These are phyloP conservation scores for Fraxinus pennsylvanica DNA, from an alignment of 257 asterid species.

Conservation along the genomic window DNA sequence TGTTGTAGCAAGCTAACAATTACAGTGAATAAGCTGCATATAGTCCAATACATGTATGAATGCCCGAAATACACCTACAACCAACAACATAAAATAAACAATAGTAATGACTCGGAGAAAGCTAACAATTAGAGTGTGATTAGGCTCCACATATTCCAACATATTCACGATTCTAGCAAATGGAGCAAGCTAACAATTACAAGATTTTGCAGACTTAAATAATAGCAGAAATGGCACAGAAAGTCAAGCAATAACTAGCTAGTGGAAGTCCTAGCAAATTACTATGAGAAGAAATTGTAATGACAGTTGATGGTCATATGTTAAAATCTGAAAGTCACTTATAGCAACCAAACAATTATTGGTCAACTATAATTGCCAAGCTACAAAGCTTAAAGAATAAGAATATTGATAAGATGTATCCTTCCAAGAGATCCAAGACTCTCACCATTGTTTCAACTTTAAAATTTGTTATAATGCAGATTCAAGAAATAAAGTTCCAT, in stretches of 20 bases:
- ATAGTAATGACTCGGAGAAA: not conserved
- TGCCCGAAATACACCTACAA: not conserved
- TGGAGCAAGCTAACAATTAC: not conserved
- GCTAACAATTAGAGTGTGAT: not conserved
- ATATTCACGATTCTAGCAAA: not conserved
- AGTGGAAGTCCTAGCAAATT: not conserved
- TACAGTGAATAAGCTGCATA: not conserved
- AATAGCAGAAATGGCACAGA: not conserved
- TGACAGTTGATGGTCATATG: not conserved
- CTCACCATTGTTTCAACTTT: not conserved
- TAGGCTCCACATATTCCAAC: not conserved
- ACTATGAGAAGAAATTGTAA: not conserved
- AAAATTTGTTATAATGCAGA: not conserved
- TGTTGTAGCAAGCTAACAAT: not conserved
- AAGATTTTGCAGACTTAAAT: not conserved
- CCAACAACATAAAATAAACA: not conserved
- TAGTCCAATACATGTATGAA: not conserved
- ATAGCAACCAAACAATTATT: no score
- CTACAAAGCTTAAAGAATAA: not conserved
- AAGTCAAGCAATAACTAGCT: not conserved
- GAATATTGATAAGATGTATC: not conserved
- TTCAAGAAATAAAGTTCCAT: not conserved
- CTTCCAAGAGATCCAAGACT: not conserved
- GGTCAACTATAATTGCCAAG: not conserved
- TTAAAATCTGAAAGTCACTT: not conserved